A percentile compares a stretch with the other conserved stretches of the same genome.
Conservation (phyloP, 805 yeast genomes). For the Yarrowia deformans region DNA sequence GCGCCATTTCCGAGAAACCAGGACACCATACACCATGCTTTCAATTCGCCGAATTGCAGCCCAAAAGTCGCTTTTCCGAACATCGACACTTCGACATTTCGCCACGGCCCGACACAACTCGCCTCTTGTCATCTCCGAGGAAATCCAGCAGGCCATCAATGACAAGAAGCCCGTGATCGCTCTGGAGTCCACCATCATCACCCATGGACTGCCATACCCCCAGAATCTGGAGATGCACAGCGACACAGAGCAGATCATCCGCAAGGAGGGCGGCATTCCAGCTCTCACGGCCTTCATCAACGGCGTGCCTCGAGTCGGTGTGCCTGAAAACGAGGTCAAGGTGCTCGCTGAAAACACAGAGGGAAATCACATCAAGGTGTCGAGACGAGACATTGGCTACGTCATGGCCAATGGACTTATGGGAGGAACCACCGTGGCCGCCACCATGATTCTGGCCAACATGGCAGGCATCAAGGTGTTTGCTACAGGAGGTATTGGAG, state of each 20-base stretch:
- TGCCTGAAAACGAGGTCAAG: conserved; percentile 58
- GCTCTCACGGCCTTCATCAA: conserved; percentile 82
- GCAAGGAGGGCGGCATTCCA: conserved; percentile 73
- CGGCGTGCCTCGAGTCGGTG: conserved; percentile 77
- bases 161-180: conserved; percentile 48
- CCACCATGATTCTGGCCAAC: conserved; percentile 82
- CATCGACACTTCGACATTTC: background rate
- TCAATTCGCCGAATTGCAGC: conserved; percentile 13
- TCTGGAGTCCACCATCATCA: conserved; percentile 68
- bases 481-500: conserved; percentile 94
- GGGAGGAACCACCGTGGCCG: conserved; percentile 92
- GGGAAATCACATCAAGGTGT: conserved; percentile 60
- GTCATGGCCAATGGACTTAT: conserved; percentile 67
- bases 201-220: conserved; percentile 90
- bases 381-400: conserved; percentile 79
- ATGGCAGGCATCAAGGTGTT: conserved; percentile 81
- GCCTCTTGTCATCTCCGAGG: conserved; percentile 50
- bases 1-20: background rate
- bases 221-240: conserved; percentile 75
- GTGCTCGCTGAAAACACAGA: conserved; percentile 55
- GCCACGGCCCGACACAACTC: conserved; percentile 1
- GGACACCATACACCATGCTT: conserved; percentile 4
- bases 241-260: conserved; percentile 66
- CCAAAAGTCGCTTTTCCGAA: conserved; percentile 1
- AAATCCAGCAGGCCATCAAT: conserved; percentile 66